Evolutionary conservation across 2,329 filamentous ascomycete genomes (phyloP).

Genomic region (Verticillium albo-atrum): DNA sequence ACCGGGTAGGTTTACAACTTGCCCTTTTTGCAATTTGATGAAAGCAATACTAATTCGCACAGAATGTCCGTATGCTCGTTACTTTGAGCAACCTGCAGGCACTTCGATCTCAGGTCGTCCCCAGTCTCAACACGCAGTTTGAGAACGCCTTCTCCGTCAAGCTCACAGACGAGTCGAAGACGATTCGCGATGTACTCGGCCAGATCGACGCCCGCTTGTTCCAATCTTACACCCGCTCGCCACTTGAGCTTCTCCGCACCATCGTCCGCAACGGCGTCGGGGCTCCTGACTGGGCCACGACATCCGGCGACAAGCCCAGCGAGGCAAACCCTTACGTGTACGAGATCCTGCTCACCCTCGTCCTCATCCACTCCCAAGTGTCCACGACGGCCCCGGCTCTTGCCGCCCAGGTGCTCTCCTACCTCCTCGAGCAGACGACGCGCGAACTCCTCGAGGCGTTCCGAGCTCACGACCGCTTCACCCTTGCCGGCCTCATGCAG

Average conservation of each 20-base stretch:
- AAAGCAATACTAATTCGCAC: slow-evolving; percentile 3
- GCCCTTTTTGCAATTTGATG: background rate
- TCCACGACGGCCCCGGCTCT: slow-evolving; percentile 74
- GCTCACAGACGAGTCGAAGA: slow-evolving; percentile 88
- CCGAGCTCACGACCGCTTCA: slow-evolving; percentile 61
- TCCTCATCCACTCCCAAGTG: slow-evolving; percentile 88
- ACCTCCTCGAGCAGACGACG: slow-evolving; percentile 79
- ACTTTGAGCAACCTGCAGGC: slow-evolving; percentile 89
- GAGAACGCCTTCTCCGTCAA: slow-evolving; percentile 93
- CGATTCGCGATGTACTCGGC: slow-evolving; percentile 81
- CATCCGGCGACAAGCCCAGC: slow-evolving; percentile 52
- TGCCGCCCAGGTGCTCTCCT: slow-evolving; percentile 75
- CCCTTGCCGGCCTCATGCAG: slow-evolving; percentile 84
- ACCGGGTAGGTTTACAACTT: slow-evolving; percentile 42
- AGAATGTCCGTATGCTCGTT: slow-evolving; percentile 90
- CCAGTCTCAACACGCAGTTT: slow-evolving; percentile 85
- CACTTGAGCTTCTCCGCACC: slow-evolving; percentile 61
- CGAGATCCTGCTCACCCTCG: slow-evolving; percentile 75
- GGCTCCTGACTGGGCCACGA: slow-evolving; percentile 66
- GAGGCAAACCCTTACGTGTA: slow-evolving; percentile 88
- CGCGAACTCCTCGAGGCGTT: slow-evolving; percentile 80
- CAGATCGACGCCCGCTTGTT: slow-evolving; percentile 92
- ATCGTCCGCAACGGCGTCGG: slow-evolving; percentile 71
- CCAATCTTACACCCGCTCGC: slow-evolving; percentile 82
- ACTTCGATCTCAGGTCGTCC: slow-evolving; percentile 76